Evolutionary conservation across 2,329 filamentous ascomycete genomes (phyloP).

Genomic region (Byssothecium circinans): DNA sequence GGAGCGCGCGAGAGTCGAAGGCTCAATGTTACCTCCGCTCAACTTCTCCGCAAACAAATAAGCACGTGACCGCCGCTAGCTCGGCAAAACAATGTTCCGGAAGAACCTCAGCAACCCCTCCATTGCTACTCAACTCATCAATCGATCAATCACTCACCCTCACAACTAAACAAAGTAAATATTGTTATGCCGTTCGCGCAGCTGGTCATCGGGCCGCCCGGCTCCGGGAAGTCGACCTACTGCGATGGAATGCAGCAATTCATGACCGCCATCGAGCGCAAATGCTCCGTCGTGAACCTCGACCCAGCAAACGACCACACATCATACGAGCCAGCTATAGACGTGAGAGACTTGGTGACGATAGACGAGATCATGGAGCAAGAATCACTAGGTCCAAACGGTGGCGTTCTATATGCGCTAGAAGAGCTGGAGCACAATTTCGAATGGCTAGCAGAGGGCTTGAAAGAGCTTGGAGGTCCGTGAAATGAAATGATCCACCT

Average conservation of each 20-base stretch:
- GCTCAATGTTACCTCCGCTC: too few species aligned
- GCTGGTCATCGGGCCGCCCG: slow-evolving; percentile 90
- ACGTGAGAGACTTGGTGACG: slow-evolving; percentile 85
- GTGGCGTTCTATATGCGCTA: slow-evolving; percentile 86
- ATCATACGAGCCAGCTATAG: slow-evolving; percentile 83
- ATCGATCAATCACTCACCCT: too few species aligned
- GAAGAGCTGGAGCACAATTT: slow-evolving; percentile 94
- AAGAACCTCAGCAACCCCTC: too few species aligned
- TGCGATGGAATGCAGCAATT: slow-evolving; percentile 99
- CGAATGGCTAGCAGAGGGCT: slow-evolving; percentile 82
- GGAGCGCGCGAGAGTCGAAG: background rate
- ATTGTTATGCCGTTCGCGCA: slow-evolving; percentile 71
- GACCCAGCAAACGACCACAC: slow-evolving; percentile 96
- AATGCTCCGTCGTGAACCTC: slow-evolving; percentile 93
- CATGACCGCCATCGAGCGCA: slow-evolving; percentile 89
- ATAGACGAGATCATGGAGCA: slow-evolving; percentile 94
- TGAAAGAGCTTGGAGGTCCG: slow-evolving; percentile 70
- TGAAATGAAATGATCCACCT: slow-evolving; percentile 6
- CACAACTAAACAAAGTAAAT: too few species aligned
- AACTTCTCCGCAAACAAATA: slow-evolving; percentile 4
- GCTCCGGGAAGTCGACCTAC: slow-evolving; percentile 94
- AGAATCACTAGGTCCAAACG: slow-evolving; percentile 88
- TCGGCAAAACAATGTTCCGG: too few species aligned
- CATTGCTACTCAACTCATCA: too few species aligned
- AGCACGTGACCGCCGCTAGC: too few species aligned